These are phyloP conservation scores for Clonostachys solani DNA, from an alignment of 2,329 filamentous ascomycete species.

Conservation along the genomic window DNA sequence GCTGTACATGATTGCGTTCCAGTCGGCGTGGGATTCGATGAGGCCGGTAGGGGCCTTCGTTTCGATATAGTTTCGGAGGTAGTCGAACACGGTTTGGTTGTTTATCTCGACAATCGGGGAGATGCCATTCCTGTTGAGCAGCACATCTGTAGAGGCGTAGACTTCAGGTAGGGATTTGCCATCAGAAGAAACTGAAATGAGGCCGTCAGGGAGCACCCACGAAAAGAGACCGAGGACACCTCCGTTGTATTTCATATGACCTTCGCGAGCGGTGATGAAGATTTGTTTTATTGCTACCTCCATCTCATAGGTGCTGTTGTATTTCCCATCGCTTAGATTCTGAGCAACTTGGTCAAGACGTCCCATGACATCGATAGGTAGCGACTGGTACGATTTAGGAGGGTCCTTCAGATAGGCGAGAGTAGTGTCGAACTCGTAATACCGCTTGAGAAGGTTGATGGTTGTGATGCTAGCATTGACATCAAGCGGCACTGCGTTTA, in stretches of 20 bases:
- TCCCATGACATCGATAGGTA: conserved; percentile 39
- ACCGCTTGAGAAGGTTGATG: conserved; percentile 30
- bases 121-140: too few species aligned
- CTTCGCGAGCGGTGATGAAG: conserved; percentile 54
- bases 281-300: conserved; percentile 48
- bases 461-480: conserved; percentile 24
- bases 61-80: too few species aligned
- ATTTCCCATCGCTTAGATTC: conserved; percentile 34
- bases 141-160: too few species aligned
- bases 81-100: too few species aligned
- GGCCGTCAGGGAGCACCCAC: neutral
- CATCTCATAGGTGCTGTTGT: conserved; percentile 49
- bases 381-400: conserved; percentile 43
- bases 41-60: too few species aligned
- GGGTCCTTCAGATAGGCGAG: conserved; percentile 44
- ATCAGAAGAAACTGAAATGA: neutral
- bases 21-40: too few species aligned
- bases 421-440: conserved; percentile 43
- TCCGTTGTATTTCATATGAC: conserved; percentile 53
- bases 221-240: conserved; percentile 35
- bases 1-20: too few species aligned
- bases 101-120: too few species aligned
- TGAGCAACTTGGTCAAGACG: conserved; percentile 37
- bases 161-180: too few species aligned
- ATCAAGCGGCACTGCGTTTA: conserved; percentile 31